phyloP scores from a whole-genome alignment of 805 yeast genomes.

The Suhomyces xylopsoci region DNA sequence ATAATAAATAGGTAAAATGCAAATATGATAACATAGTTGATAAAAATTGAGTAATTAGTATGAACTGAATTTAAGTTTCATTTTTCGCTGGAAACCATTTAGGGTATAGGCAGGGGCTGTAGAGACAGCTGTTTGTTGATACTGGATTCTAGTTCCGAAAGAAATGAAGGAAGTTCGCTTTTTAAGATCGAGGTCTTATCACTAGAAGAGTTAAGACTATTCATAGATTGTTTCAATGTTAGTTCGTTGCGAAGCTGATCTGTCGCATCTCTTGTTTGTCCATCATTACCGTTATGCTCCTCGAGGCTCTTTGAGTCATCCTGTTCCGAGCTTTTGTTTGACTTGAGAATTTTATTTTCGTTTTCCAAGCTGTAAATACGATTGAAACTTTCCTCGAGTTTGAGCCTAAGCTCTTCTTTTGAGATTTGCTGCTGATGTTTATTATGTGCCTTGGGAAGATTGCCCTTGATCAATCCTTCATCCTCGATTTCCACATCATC shows the following conservation, averaged over 20 bases:
- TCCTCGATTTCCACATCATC: constrained; percentile 8
- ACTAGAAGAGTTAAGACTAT: neutral
- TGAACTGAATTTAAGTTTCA: neutral
- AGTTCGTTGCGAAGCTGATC: neutral
- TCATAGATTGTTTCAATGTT: neutral
- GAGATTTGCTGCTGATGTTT: constrained; percentile 15
- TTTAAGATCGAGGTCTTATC: neutral
- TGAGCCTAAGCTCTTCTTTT: constrained; percentile 31
- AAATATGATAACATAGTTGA: neutral
- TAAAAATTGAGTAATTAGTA: neutral
- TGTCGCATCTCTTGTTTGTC: neutral
- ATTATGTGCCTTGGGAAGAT: neutral
- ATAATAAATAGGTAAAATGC: neutral
- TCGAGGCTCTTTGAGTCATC: neutral
- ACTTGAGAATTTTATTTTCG: constrained; percentile 23
- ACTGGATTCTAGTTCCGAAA: constrained; percentile 14
- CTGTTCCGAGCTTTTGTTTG: constrained; percentile 1
- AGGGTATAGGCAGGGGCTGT: neutral
- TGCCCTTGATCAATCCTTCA: constrained; percentile 40
- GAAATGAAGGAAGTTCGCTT: constrained; percentile 10
- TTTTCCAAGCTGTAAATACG: constrained; percentile 33
- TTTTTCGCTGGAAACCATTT: neutral
- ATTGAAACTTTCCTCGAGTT: constrained; percentile 38
- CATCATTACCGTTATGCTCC: neutral
- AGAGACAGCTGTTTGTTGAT: neutral